These are phyloP conservation scores for Cystobasidium sp. DNA, from an alignment of 1,284 basidiomycete genomes.

Conservation along the genomic window DNA sequence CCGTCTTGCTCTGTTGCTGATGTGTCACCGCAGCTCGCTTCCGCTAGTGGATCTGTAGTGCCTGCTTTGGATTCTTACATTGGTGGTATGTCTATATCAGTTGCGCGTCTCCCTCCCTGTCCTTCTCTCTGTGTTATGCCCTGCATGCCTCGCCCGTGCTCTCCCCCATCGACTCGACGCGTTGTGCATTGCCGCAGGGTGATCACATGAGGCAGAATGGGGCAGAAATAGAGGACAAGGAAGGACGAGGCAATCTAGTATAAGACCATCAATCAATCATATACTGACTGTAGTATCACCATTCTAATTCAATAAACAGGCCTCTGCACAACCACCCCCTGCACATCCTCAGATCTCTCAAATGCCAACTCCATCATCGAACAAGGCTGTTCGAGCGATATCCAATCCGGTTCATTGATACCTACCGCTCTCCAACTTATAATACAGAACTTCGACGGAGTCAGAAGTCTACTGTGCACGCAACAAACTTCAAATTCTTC, in stretches of 20 bases:
- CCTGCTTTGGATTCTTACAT: slow-evolving; percentile 24
- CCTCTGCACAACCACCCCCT: slow-evolving; percentile 25
- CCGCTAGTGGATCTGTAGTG: slow-evolving; percentile 28
- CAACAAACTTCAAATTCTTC: slow-evolving; percentile 26
- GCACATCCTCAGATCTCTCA: slow-evolving; percentile 21
- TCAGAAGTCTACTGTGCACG: slow-evolving; percentile 17
- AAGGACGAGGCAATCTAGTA: too few relatives aligned
- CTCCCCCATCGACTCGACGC: not conserved
- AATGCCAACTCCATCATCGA: slow-evolving; percentile 12
- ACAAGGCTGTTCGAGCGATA: slow-evolving; percentile 19
- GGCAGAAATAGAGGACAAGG: too few relatives aligned
- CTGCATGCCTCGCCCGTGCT: not conserved
- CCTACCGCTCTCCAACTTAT: slow-evolving; percentile 9
- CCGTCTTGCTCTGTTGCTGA: not conserved
- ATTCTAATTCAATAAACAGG: slow-evolving; percentile 2
- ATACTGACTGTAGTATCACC: not conserved
- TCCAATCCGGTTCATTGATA: not conserved
- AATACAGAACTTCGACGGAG: slow-evolving; percentile 22
- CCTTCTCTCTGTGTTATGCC: not conserved
- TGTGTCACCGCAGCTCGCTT: not conserved
- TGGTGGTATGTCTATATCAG: not conserved
- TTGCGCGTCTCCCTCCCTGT: not conserved
- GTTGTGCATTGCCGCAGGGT: too few relatives aligned
- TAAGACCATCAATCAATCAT: not conserved
- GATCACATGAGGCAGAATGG: too few relatives aligned